Percentiles rank a stretch among this genome's conserved stretches.
phyloP scores from a whole-genome alignment of 2,329 filamentous ascomycete species.

The Penicillium hesseltinei region DNA sequence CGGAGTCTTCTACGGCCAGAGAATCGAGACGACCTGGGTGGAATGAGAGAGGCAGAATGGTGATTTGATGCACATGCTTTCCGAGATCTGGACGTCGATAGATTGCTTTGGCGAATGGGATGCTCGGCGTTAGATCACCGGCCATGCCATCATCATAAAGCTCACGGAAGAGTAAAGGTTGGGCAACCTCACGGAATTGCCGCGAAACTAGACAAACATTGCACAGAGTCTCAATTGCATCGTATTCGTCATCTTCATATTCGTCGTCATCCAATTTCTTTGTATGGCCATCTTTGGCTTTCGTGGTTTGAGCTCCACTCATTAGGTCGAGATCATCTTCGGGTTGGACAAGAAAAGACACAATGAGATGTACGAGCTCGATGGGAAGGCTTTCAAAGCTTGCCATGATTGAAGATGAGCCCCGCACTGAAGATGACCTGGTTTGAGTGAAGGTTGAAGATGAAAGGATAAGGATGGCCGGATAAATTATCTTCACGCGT shows the following conservation, averaged over 20 bases:
- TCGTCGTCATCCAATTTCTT: not conserved
- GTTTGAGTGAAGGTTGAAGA: not conserved
- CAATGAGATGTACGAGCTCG: slow-evolving; percentile 20
- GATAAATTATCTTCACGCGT: not conserved
- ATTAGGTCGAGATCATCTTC: not conserved
- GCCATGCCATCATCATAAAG: slow-evolving; percentile 12
- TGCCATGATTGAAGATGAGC: slow-evolving; percentile 13
- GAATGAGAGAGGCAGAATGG: not conserved
- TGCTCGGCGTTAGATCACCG: slow-evolving; percentile 1
- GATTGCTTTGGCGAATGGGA: slow-evolving; percentile 16
- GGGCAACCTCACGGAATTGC: slow-evolving; percentile 19
- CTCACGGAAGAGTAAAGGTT: slow-evolving; percentile 23
- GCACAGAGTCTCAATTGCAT: slow-evolving; percentile 4
- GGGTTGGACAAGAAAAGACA: slow-evolving; percentile 9
- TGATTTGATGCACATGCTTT: slow-evolving; percentile 14
- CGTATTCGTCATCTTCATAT: not conserved
- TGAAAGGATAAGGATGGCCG: too few species aligned
- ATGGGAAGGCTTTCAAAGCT: slow-evolving; percentile 19
- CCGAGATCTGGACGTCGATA: slow-evolving; percentile 20
- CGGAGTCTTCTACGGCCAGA: not conserved
- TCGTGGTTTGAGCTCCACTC: not conserved
- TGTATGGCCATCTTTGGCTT: not conserved
- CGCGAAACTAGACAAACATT: slow-evolving; percentile 24
- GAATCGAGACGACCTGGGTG: not conserved
- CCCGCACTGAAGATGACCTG: not conserved